Evolutionary conservation across 768 basidiomycete genomes (phyloP).

Genomic region (Phylloporus sp.): DNA sequence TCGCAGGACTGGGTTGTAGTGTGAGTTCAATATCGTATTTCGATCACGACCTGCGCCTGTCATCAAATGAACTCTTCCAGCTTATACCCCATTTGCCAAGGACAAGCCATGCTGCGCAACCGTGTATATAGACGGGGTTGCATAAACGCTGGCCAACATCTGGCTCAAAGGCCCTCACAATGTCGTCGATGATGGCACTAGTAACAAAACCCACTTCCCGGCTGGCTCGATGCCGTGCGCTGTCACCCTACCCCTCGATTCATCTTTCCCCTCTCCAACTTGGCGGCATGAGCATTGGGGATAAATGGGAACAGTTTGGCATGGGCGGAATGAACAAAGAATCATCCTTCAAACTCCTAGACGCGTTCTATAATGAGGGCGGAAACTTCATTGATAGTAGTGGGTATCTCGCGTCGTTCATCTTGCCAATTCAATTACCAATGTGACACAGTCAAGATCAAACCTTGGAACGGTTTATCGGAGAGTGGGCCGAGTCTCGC

Average conservation of each 20-base stretch:
- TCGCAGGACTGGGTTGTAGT: too few relatives aligned
- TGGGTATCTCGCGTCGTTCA: constrained; percentile 12
- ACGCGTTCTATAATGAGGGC: constrained; percentile 40
- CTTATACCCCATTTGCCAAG: too few relatives aligned
- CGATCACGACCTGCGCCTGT: too few relatives aligned
- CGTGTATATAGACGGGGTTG: too few relatives aligned
- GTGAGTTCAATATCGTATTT: too few relatives aligned
- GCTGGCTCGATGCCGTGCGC: constrained; percentile 32
- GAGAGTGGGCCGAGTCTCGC: constrained; percentile 46
- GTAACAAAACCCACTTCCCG: constrained; percentile 26
- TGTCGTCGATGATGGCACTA: constrained; percentile 12
- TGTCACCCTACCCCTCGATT: constrained; percentile 37
- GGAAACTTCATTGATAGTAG: constrained; percentile 54
- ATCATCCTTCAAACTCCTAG: constrained; percentile 42
- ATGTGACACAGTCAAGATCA: constrained; percentile 44
- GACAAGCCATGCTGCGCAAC: too few relatives aligned
- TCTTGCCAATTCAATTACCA: too few relatives aligned
- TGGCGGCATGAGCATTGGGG: constrained; percentile 44
- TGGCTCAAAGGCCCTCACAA: too few relatives aligned
- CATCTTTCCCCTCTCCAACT: constrained; percentile 42
- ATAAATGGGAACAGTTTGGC: constrained; percentile 34
- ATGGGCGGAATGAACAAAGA: constrained; percentile 42
- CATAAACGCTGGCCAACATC: too few relatives aligned
- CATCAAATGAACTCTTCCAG: too few relatives aligned
- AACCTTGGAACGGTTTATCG: constrained; percentile 51